These are phyloP conservation scores for Paramecium sonneborni DNA, from an alignment of 73 alveolate species.

Conservation along the genomic window DNA sequence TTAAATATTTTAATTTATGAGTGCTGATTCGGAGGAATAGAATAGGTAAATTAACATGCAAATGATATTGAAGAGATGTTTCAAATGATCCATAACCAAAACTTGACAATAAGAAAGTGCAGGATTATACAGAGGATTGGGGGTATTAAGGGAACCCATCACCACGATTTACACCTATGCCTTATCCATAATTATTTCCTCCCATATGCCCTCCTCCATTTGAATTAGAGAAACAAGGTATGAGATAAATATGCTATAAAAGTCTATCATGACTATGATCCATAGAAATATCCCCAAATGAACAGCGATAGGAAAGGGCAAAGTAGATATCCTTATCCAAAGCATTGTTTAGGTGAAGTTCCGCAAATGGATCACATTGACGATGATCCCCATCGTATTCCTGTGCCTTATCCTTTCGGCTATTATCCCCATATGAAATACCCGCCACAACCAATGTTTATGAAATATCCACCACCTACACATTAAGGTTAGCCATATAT, in stretches of 20 bases:
- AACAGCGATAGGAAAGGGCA: slow-evolving; percentile 51
- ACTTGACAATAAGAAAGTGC: slow-evolving; percentile 15
- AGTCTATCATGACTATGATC: slow-evolving; percentile 2
- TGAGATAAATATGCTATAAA: neutral
- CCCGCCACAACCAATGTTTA: neutral
- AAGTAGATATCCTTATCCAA: slow-evolving; percentile 25
- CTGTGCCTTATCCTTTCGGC: slow-evolving; percentile 24
- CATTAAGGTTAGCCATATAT: slow-evolving; percentile 16
- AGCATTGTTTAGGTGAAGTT: slow-evolving; percentile 44
- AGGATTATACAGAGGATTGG: slow-evolving; percentile 23
- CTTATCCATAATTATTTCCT: neutral
- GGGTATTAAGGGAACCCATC: slow-evolving; percentile 44
- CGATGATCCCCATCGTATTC: neutral
- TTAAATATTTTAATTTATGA: slow-evolving; percentile 12
- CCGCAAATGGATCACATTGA: slow-evolving; percentile 10
- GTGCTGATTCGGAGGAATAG: neutral
- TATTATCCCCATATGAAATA: slow-evolving; percentile 20
- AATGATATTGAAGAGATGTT: slow-evolving; percentile 1
- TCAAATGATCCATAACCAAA: slow-evolving; percentile 7
- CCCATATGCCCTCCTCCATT: neutral
- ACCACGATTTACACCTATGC: slow-evolving; percentile 24
- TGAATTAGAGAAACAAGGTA: slow-evolving; percentile 9
- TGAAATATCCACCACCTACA: slow-evolving; percentile 16
- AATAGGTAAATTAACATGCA: neutral
- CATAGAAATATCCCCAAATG: neutral